Base-by-base conservation (phyloP, 192 early-diverging fungal species). In the Coemansia sp. region DNA sequence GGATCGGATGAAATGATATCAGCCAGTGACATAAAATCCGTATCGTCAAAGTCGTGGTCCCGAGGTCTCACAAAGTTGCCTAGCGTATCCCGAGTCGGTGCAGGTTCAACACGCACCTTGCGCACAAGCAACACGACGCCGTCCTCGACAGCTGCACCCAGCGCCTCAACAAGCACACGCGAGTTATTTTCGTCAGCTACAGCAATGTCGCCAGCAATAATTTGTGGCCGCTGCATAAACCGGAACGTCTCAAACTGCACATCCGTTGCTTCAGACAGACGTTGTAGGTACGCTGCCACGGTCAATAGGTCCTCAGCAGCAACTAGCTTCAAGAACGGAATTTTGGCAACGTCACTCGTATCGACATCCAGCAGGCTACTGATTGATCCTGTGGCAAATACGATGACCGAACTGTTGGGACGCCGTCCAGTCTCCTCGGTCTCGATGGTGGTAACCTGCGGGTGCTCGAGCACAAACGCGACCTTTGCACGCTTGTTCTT, bases 1-100 rank as follows among this genome's bases (percentile, higher is more conserved):
- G 74, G 74, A 35, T 76, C 68, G 0, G 54, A 58, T 37, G 63
- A 66, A 11, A 76, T 67, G 11, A 76, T 61, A 43, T 76, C 74
- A 12, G 47, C 43, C 60, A 76, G 58, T n/a, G 74, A 60, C 63
- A 70, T 12, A 49, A 69, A 76, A 24, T 67, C 67, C 0, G 48
- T 48, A 15, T 76, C 67, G 27, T 54, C 50, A 32, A n/a, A 45
- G 11, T 45, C 32, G 4, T 12, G 41, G 15, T 45, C 41, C 14
- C 41, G 41, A 12, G 61, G 38, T 1, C 58, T 14, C 4, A 65
- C 9, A 32, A 67, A 71, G 48, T 67, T 67, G 49, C 65, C 69
- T 37, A 76, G 12, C 5, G 15, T 58, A 29, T 67, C 58, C 11
- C 54, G 15, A 14, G 48, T 56, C 2, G 75, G 75, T 57, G 75